These are phyloP conservation scores for Capsicum pubescens DNA, from an alignment of 257 asterid species.

Conservation along the genomic window DNA sequence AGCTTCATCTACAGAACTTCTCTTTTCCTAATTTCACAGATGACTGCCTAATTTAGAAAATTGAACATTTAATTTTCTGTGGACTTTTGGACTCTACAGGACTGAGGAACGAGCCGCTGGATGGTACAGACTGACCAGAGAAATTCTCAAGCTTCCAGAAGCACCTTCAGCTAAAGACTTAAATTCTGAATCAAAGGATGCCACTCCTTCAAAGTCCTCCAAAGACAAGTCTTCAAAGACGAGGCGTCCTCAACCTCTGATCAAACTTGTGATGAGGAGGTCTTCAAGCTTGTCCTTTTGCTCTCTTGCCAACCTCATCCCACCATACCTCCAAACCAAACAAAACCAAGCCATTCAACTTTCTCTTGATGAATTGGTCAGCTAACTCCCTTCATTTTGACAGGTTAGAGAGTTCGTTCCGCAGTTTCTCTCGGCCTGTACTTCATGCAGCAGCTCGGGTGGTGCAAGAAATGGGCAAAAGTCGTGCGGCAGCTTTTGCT, in stretches of 20 bases:
- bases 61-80: neutral
- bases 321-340: neutral
- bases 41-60: neutral
- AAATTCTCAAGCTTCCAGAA: slow-evolving; percentile 93
- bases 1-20: slow-evolving; percentile 29
- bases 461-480: slow-evolving; percentile 99
- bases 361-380: neutral
- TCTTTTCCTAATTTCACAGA: slow-evolving; percentile 22
- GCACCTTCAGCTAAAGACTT: slow-evolving; percentile 76
- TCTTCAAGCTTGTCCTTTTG: slow-evolving; percentile 33
- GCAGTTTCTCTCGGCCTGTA: slow-evolving; percentile 95
- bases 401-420: slow-evolving; percentile 95
- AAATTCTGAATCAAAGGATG: slow-evolving; percentile 69
- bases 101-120: slow-evolving; percentile 99
- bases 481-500: slow-evolving; percentile 98
- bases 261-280: slow-evolving; percentile 99
- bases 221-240: slow-evolving; percentile 84
- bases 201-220: slow-evolving; percentile 61
- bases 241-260: slow-evolving; percentile 93
- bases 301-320: slow-evolving; percentile 21
- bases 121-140: slow-evolving; percentile 93
- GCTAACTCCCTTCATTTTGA: slow-evolving; percentile 26
- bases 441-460: slow-evolving; percentile 98
- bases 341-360: neutral
- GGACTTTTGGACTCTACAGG: slow-evolving; percentile 46